Evolutionary conservation across 2,329 filamentous ascomycete genomes (phyloP), one percentile per base, ranked within the genome.

Genomic region (Pseudogymnoascus sp.): DNA sequence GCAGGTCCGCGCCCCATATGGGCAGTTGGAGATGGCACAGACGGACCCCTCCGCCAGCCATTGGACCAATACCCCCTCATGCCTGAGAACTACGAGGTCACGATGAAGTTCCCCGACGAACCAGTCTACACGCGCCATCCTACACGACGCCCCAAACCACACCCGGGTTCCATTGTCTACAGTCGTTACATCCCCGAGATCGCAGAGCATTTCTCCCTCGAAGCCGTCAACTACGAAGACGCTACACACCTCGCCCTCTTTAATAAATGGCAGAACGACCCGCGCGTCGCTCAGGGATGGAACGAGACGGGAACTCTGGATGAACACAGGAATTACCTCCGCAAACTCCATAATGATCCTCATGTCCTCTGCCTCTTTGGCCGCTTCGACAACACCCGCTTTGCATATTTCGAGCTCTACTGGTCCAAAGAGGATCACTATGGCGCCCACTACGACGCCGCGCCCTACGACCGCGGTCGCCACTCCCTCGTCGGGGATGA

Each of bases 261-360:
- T 77, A 85, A 91, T 73, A 79, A 79, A 61, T 93, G 89, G 89
- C 89, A 91, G 74, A 93, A 93, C 69, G 89, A 92, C 70, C 89
- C 89, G 59, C 86, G 89, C 58, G 89, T 93, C 32, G 87, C 87
- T 3, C 82, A 87, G 69, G 88, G 88, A 3, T 92, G 89, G 89
- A 89, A 90, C 69, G 85, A 90, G 75, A 89, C 86, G 1, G 89
- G 89, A 32, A 88, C 87, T 1, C 74, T 90, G 57, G 88, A 90
- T 30, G 80, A 91, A 71, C 89, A 92, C 72, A 80, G 83, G 63
- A 81, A 85, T 67, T 92, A 93, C 72, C 78, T 91, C 59, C 58
- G 81, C 30, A 81, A 81, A 65, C 79, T 88, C 60, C 84, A 90
- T 68, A 80, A 83, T 47, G 89, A 92, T 70, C 83, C 86, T 28